Evolutionary conservation across 768 basidiomycete genomes (phyloP), one percentile per base, ranked within the genome.

Genomic region (Lyophyllum decastes): DNA sequence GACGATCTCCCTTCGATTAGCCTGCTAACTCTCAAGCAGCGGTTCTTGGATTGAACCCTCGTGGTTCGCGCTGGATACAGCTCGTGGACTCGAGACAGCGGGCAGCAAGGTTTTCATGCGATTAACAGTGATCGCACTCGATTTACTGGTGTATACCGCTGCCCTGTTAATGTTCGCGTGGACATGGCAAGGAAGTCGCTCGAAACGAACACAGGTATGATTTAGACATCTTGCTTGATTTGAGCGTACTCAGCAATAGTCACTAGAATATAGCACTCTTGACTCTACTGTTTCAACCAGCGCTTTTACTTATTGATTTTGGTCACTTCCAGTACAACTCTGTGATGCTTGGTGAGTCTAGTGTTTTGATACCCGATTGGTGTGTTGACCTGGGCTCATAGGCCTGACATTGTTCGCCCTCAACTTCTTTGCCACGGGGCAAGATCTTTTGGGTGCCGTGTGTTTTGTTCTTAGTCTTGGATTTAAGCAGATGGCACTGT

Each of bases 301-400:
- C 90, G 0, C 74, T 97, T 30, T 74, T 94, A 9, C 75, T 97
- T 19, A 82, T 96, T 52, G 96, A 97, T 72, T 90, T 88, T 68
- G 94, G 96, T 0, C 95, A 98, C 69, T 96, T 96, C 66, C 95
- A 98, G 73, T 97, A 94, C 70, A 98, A 97, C 68, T 90, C 90
- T 2, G 84, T 95, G 61, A 95, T 96, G 92, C 86, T 98, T 48
- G 95, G 90, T 84, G 66, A 64, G 76, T 75, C 61, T 12, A 10
- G 10, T 11, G 12, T 16, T 11, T 27, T 38, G 10, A 54, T 27
- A 9, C 17, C 5, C 43, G 34, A 17, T 35, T 22, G 49, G 50
- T 2, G n/a, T 47, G 1, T 46, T 54, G 22, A 48, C 38, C n/a
- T 19, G 24, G 9, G 38, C 27, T 14, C n/a, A 10, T 55, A 91